These are phyloP conservation scores for Puccinia coronata DNA, from an alignment of 1,284 basidiomycete species.

Conservation along the genomic window DNA sequence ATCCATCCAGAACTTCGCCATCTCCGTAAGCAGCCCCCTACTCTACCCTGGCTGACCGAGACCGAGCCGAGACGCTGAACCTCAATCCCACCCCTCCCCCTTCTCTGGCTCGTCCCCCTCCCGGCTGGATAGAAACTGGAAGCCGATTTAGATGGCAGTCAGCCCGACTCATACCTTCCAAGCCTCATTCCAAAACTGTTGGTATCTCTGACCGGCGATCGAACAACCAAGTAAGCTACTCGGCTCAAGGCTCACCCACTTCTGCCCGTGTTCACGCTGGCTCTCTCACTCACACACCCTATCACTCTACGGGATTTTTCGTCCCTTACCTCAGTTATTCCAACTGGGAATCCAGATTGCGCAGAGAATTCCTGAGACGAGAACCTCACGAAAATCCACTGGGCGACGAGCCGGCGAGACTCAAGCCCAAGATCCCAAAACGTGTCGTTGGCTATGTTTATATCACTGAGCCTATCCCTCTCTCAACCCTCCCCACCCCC, in stretches of 20 bases:
- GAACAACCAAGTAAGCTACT: constrained; percentile 34
- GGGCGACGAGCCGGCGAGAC: constrained; percentile 33
- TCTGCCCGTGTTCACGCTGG: neutral
- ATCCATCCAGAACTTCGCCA: constrained; percentile 33
- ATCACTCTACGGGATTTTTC: no score
- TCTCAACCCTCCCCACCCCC: constrained; percentile 14
- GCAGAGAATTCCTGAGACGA: constrained; percentile 35
- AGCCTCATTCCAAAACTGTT: constrained; percentile 29
- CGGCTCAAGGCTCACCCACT: neutral
- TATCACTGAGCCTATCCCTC: constrained; percentile 35
- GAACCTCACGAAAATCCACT: constrained; percentile 32
- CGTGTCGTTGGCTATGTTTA: constrained; percentile 46
- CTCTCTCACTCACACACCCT: neutral
- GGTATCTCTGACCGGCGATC: constrained; percentile 39
- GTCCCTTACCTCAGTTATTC: constrained; percentile 4
- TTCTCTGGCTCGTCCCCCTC: neutral
- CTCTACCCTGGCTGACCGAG: neutral
- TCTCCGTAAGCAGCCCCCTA: constrained; percentile 26
- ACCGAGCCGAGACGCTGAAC: no score
- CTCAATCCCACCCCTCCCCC: no score
- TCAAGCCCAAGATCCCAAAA: constrained; percentile 24
- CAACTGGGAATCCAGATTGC: constrained; percentile 46
- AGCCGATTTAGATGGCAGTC: constrained; percentile 39
- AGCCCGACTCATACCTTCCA: constrained; percentile 39
- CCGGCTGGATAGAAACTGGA: constrained; percentile 37